These are phyloP conservation scores for Diaporthe velutina DNA, from an alignment of 2,329 filamentous ascomycete genomes.

Conservation along the genomic window DNA sequence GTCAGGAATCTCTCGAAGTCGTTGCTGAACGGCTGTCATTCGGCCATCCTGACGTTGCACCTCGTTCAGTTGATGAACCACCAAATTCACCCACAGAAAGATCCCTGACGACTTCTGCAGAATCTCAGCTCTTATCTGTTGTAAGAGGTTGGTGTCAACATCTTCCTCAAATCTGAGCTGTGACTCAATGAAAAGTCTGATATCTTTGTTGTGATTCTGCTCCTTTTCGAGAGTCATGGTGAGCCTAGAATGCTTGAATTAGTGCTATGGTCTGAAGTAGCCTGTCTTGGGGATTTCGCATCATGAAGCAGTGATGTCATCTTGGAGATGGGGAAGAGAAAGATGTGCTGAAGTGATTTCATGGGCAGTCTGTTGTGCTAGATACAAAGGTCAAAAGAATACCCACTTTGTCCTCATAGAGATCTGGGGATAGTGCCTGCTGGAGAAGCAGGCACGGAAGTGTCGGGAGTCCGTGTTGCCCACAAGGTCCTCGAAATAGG, in stretches of 20 bases:
- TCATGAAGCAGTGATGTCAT: too few relatives aligned
- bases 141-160: neutral
- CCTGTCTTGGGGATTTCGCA: neutral
- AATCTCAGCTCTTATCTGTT: neutral
- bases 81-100: constrained; percentile 54
- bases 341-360: neutral
- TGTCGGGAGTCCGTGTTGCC: constrained; percentile 42
- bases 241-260: neutral
- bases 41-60: constrained; percentile 47
- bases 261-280: neutral
- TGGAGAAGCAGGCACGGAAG: constrained; percentile 57
- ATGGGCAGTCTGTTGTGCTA: neutral
- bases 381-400: constrained; percentile 43
- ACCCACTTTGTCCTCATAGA: constrained; percentile 41
- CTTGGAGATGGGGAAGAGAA: too few relatives aligned
- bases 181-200: constrained; percentile 7
- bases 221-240: constrained; percentile 3
- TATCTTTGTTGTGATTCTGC: neutral
- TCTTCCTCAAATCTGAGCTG: neutral
- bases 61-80: constrained; percentile 53
- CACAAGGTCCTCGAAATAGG: constrained; percentile 55
- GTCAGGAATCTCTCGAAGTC: constrained; percentile 51
- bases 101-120: constrained; percentile 25
- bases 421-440: constrained; percentile 60
- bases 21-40: constrained; percentile 43